phyloP scores from a whole-genome alignment of 2,329 filamentous ascomycete genomes.

The Cadophora sp. region DNA sequence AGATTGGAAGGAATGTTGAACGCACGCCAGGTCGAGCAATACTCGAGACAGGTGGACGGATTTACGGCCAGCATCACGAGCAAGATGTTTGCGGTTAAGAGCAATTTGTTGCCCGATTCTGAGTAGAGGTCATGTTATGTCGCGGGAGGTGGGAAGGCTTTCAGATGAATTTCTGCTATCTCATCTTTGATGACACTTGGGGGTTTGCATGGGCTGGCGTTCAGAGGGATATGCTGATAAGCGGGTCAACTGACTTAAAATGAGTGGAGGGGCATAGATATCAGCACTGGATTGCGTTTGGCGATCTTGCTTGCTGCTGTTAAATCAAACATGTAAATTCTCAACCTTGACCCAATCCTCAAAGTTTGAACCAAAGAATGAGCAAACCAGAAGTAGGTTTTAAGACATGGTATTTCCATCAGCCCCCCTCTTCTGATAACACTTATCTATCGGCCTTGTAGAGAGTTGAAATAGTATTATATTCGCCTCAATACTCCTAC shows the following conservation, averaged over 20 bases:
- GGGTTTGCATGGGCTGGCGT: slow-evolving; percentile 32
- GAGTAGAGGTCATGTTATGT: slow-evolving; percentile 12
- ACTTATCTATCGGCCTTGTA: too few relatives aligned
- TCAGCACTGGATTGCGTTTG: slow-evolving; percentile 1
- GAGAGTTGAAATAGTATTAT: neutral
- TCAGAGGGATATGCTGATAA: slow-evolving; percentile 28
- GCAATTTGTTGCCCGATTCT: slow-evolving; percentile 63
- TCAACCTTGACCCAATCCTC: neutral
- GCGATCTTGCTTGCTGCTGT: slow-evolving; percentile 1
- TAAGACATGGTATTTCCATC: too few relatives aligned
- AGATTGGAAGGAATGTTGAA: slow-evolving; percentile 93
- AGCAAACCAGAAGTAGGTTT: too few relatives aligned
- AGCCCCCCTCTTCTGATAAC: too few relatives aligned
- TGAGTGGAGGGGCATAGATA: slow-evolving; percentile 11
- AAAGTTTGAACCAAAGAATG: neutral
- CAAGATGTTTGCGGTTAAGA: slow-evolving; percentile 97
- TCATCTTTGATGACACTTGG: slow-evolving; percentile 20
- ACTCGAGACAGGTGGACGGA: slow-evolving; percentile 94
- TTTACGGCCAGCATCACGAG: slow-evolving; percentile 90
- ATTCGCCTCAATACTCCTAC: neutral
- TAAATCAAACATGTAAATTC: slow-evolving; percentile 15
- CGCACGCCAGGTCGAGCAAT: slow-evolving; percentile 95
- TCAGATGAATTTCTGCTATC: slow-evolving; percentile 12
- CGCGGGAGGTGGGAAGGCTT: neutral
- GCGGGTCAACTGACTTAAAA: slow-evolving; percentile 15